These are phyloP conservation scores for Leccinum aurantiacum DNA, from an alignment of 768 basidiomycete genomes.

Conservation along the genomic window DNA sequence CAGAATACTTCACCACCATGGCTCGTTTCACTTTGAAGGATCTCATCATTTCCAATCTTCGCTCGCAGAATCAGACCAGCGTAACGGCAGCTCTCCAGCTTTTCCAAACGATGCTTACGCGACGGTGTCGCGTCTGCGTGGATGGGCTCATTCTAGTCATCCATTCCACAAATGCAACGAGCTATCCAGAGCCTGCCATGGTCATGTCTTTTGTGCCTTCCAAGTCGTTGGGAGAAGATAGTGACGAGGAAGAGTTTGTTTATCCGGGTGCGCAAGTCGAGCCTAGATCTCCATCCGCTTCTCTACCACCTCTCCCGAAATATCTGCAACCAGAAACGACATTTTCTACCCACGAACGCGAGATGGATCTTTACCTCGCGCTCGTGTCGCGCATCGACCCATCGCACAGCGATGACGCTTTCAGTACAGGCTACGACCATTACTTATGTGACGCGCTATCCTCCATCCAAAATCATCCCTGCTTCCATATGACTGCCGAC, in stretches of 20 bases:
- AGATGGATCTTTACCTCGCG: conserved; percentile 77
- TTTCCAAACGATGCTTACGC: conserved; percentile 68
- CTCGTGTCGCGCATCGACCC: conserved; percentile 79
- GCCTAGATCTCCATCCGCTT: conserved; percentile 11
- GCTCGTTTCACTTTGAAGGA: conserved; percentile 93
- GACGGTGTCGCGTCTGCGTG: conserved; percentile 63
- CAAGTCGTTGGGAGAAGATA: conserved; percentile 37
- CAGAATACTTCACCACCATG: conserved; percentile 84
- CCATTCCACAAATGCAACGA: conserved; percentile 70
- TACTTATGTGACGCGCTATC: conserved; percentile 76
- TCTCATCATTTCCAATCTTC: conserved; percentile 75
- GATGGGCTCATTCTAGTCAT: conserved; percentile 72
- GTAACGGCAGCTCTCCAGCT: conserved; percentile 79
- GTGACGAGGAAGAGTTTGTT: conserved; percentile 52
- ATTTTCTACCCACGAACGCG: conserved; percentile 77
- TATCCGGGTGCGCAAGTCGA: conserved; percentile 38
- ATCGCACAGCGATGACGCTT: conserved; percentile 62
- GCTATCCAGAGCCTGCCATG: conserved; percentile 62
- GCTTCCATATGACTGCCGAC: conserved; percentile 49
- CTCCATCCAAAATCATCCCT: conserved; percentile 63
- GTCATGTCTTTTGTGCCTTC: conserved; percentile 26
- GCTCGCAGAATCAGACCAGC: conserved; percentile 62
- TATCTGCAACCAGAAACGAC: conserved; percentile 71
- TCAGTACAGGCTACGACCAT: conserved; percentile 84
- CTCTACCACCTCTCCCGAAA: conserved; percentile 30